A percentile compares a stretch with the other conserved stretches of the same genome.
Conservation (phyloP, 805 yeast species). For the Pichia kluyveri region DNA sequence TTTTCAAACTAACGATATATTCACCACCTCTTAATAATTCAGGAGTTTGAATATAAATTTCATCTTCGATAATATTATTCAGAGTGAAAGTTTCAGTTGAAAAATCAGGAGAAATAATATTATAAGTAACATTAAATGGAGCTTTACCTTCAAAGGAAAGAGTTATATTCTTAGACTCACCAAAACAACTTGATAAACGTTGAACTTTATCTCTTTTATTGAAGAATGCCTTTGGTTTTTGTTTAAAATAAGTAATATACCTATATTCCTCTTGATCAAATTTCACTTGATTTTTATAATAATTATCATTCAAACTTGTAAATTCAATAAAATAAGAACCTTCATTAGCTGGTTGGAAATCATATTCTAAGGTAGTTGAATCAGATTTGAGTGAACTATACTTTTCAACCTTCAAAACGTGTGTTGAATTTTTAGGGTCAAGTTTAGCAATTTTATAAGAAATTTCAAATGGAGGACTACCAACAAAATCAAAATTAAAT, state of each 20-base stretch:
- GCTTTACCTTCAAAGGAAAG: constrained; percentile 66
- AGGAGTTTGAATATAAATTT: constrained; percentile 43
- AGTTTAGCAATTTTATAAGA: constrained; percentile 52
- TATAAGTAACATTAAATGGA: constrained; percentile 68
- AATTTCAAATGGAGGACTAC: constrained; percentile 76
- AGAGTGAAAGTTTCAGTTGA: constrained; percentile 32
- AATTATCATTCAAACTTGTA: constrained; percentile 51
- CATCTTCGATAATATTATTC: constrained; percentile 30
- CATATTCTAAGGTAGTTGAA: constrained; percentile 32
- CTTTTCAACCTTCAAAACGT: constrained; percentile 16
- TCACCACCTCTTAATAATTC: constrained; percentile 58
- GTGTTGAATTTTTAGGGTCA: constrained; percentile 26
- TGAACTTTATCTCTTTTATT: constrained; percentile 13
- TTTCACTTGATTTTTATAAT: constrained; percentile 32
- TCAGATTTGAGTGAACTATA: constrained; percentile 26
- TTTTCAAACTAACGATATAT: constrained; percentile 53
- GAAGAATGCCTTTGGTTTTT: constrained; percentile 49
- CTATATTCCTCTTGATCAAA: constrained; percentile 36
- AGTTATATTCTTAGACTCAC: constrained; percentile 34
- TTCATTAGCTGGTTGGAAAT: constrained; percentile 68
- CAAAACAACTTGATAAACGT: constrained; percentile 23
- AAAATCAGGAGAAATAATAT: constrained; percentile 49
- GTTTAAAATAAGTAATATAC: constrained; percentile 63
- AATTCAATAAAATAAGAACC: constrained; percentile 78
- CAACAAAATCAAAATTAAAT: constrained; percentile 62